Evolutionary conservation across 176 grass and related monocot species (phyloP), one percentile per base, ranked within the genome.

Genomic region (Musa troglodytarum): DNA sequence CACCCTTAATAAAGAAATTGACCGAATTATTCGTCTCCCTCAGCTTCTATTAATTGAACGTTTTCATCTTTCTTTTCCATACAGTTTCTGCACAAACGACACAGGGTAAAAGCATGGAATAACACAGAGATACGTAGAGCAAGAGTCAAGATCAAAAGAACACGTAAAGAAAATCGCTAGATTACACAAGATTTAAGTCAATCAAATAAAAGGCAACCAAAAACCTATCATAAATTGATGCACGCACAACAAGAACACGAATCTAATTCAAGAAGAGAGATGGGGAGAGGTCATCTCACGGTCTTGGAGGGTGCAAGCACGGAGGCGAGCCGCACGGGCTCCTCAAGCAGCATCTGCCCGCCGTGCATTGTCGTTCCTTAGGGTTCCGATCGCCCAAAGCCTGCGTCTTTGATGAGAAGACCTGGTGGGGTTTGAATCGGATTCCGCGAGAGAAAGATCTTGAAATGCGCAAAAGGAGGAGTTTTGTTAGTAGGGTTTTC

Each of bases 271-370:
- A 24, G 22, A 17, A 50, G 54, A 50, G 11, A 63, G 65, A 74
- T 13, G 74, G 62, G 49, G 65, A 68, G 13, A 52, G 8, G 19
- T 64, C 9, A 82, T 73, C 87, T 81, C 82, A 98, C 90, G 29
- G 80, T 63, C 85, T 91, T 93, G 73, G 81, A 52, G 9, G 88
- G 88, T 54, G 74, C 10, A 29, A 98, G 90, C 65, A 87, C 84
- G 75, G 90, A 91, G 28, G 84, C 88, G 50, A 98, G 88, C 72
- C 90, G 88, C 70, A 98, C 23, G 63, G 86, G 90, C 84, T 93
- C 95, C 84, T 98, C 95, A 24, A 98, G 76, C 67, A 91, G 84
- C 95, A 98, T 89, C 76, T 96, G 85, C 20, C 82, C 86, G 19
- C 89, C 87, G 75, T 87, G 89, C 92, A 96, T 96, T 82, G 72